Evolutionary conservation across 768 basidiomycete species (phyloP).

Genomic region (Phylloporus sp.): DNA sequence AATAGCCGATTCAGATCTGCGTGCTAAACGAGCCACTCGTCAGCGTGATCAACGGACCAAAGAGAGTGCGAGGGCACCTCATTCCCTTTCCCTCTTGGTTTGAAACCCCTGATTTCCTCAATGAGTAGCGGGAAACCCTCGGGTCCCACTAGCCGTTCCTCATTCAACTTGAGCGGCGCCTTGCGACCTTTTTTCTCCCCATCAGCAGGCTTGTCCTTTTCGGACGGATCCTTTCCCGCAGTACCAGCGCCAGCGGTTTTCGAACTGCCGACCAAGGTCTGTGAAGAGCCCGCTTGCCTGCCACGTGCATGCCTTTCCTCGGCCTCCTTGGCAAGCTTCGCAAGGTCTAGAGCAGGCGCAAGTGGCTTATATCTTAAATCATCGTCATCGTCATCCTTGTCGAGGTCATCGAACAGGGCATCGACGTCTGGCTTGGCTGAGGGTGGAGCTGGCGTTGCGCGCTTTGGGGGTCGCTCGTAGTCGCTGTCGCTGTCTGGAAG

Average conservation of each 20-base stretch:
- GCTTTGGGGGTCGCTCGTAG: slow-evolving; percentile 33
- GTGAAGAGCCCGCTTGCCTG: slow-evolving; percentile 35
- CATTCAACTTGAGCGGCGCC: slow-evolving; percentile 61
- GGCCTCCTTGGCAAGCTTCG: slow-evolving; percentile 51
- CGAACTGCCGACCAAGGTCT: slow-evolving; percentile 48
- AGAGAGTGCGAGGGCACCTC: slow-evolving; percentile 54
- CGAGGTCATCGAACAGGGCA: slow-evolving; percentile 44
- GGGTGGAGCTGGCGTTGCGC: slow-evolving; percentile 17
- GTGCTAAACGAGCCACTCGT: slow-evolving; percentile 41
- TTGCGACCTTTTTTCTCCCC: slow-evolving; percentile 30
- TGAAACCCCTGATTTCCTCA: slow-evolving; percentile 72
- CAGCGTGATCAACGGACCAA: background rate
- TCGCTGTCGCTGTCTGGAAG: slow-evolving; percentile 47
- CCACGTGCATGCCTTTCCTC: slow-evolving; percentile 41
- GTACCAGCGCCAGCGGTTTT: slow-evolving; percentile 15
- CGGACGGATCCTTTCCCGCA: slow-evolving; percentile 16
- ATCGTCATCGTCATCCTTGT: slow-evolving; percentile 46
- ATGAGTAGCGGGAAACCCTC: slow-evolving; percentile 80
- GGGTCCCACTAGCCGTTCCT: slow-evolving; percentile 65
- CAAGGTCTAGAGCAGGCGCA: slow-evolving; percentile 50
- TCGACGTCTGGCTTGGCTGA: slow-evolving; percentile 32
- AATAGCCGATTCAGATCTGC: slow-evolving; percentile 78
- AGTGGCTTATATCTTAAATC: slow-evolving; percentile 44
- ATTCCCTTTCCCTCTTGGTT: slow-evolving; percentile 83
- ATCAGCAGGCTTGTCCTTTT: slow-evolving; percentile 12